phyloP scores from a whole-genome alignment of 768 basidiomycete species.

The Tricholoma matsutake region DNA sequence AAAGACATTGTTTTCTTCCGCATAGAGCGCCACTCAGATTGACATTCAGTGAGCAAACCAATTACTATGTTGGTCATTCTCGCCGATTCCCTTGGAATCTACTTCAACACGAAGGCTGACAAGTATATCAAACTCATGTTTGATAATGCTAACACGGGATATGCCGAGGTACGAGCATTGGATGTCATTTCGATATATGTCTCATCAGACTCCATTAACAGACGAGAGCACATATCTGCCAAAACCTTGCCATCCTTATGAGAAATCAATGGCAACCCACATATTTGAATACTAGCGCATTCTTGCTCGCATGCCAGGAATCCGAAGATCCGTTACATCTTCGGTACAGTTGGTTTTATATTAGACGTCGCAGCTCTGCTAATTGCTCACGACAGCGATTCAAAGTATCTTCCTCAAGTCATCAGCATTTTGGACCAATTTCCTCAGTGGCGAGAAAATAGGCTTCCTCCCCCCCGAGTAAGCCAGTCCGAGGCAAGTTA shows the following conservation, averaged over 20 bases:
- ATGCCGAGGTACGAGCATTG: constrained; percentile 64
- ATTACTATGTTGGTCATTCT: constrained; percentile 64
- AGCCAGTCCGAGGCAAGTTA: constrained; percentile 67
- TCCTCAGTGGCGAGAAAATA: constrained; percentile 66
- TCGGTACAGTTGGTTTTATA: constrained; percentile 38
- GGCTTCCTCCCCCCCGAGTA: constrained; percentile 83
- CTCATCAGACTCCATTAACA: constrained; percentile 22
- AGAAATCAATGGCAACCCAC: constrained; percentile 67
- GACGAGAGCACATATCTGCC: constrained; percentile 71
- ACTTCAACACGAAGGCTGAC: constrained; percentile 65
- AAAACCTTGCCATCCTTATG: constrained; percentile 55
- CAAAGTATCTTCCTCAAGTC: constrained; percentile 56
- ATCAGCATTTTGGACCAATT: constrained; percentile 55
- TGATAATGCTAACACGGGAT: constrained; percentile 74
- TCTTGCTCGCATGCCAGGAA: constrained; percentile 53
- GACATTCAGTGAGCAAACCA: constrained; percentile 66
- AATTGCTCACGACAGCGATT: constrained; percentile 36
- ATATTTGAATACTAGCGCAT: constrained; percentile 50
- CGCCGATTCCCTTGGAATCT: constrained; percentile 61
- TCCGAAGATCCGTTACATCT: constrained; percentile 57
- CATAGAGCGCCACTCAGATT: not conserved
- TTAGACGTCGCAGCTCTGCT: not conserved
- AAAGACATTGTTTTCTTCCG: constrained; percentile 24
- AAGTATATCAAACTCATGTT: constrained; percentile 70
- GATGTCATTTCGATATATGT: not conserved